Evolutionary conservation across 495 filamentous ascomycete species (phyloP).

Genomic region (Daldinia childiae): DNA sequence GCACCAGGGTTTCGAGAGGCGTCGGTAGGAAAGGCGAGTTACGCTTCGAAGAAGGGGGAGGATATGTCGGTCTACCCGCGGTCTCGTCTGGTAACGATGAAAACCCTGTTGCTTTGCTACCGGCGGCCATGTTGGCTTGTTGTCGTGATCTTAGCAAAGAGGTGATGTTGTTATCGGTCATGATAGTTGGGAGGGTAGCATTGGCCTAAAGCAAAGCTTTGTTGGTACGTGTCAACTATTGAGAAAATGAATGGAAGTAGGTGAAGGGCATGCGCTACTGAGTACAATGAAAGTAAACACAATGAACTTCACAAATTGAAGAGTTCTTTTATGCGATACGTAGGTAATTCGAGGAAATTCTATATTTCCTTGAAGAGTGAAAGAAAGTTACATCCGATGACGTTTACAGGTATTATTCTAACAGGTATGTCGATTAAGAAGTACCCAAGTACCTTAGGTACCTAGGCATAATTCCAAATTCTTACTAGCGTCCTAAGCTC

Average conservation of each 20-base stretch:
- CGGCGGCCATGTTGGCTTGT: conserved; percentile 20
- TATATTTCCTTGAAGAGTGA: conserved; percentile 11
- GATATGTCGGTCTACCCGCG: neutral
- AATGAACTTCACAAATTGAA: neutral
- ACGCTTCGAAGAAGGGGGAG: conserved; percentile 28
- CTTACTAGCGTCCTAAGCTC: conserved; percentile 15
- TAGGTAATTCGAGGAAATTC: conserved; percentile 21
- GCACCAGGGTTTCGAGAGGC: conserved; percentile 66
- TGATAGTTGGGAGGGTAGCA: conserved; percentile 13
- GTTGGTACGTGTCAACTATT: neutral
- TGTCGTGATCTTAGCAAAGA: conserved; percentile 28
- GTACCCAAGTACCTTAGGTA: neutral
- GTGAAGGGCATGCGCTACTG: neutral
- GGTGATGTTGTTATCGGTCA: conserved; percentile 21
- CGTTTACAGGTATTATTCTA: too few relatives aligned
- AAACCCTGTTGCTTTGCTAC: conserved; percentile 3
- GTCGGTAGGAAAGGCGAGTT: conserved; percentile 67
- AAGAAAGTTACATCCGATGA: conserved; percentile 20
- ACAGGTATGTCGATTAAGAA: neutral
- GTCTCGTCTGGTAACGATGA: neutral
- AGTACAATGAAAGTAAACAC: neutral
- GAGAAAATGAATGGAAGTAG: neutral
- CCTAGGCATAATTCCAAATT: conserved; percentile 2
- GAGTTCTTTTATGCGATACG: neutral
- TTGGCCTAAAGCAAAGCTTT: neutral